These are phyloP conservation scores for Akanthomyces dipterigenus DNA, from an alignment of 2,329 filamentous ascomycete species.

Conservation along the genomic window DNA sequence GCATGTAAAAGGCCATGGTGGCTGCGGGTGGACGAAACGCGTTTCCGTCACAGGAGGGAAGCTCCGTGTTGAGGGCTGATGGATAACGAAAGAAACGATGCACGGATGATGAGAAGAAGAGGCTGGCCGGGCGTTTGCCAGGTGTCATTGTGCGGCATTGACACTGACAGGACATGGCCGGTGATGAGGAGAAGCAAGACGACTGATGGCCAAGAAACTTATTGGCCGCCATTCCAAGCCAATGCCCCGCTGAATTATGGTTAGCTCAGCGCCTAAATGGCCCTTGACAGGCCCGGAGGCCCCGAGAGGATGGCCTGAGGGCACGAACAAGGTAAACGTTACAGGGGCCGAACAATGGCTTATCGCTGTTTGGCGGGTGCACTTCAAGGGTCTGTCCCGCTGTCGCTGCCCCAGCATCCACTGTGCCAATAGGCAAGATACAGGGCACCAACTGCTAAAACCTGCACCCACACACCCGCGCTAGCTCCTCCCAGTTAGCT, in stretches of 20 bases:
- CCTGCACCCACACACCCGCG: background rate
- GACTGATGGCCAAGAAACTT: background rate
- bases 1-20: background rate
- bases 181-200: too few species aligned
- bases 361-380: too few species aligned
- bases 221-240: background rate
- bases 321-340: too few species aligned
- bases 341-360: too few species aligned
- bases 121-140: background rate
- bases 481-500: background rate
- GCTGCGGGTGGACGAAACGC: conserved; percentile 5
- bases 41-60: conserved; percentile 6
- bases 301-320: too few species aligned
- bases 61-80: background rate
- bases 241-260: background rate
- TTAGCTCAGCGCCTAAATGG: background rate
- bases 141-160: background rate
- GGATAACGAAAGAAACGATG: background rate
- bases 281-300: background rate
- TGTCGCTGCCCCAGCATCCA: too few species aligned
- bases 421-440: background rate
- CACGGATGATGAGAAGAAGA: background rate
- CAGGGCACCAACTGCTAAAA: background rate
- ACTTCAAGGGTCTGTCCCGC: too few species aligned
- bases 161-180: background rate